These are phyloP conservation scores for Beauveria varroae DNA, from an alignment of 2,329 filamentous ascomycete genomes.

Conservation along the genomic window DNA sequence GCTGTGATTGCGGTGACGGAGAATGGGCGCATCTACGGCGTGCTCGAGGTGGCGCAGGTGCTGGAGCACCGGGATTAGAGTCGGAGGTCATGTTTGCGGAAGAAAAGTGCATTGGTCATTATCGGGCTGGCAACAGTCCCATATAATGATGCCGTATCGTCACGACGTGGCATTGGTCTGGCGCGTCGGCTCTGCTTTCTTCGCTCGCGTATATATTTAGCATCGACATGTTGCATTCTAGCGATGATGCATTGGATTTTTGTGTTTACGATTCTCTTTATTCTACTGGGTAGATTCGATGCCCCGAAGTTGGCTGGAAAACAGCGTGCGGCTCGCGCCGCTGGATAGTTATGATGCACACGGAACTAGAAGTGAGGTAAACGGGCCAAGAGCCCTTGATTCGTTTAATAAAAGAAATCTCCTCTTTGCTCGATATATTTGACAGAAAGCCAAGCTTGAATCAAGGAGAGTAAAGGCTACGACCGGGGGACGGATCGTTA, in stretches of 20 bases:
- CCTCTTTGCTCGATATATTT: no score
- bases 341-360: no score
- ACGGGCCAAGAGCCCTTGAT: no score
- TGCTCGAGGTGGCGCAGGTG: conserved; percentile 13
- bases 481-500: no score
- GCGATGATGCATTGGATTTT: conserved; percentile 2
- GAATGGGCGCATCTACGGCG: conserved; percentile 18
- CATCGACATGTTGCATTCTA: conserved; percentile 5
- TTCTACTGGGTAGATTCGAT: neutral
- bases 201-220: neutral
- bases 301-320: neutral
- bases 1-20: conserved; percentile 25
- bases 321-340: no score
- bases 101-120: neutral
- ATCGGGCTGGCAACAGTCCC: no score
- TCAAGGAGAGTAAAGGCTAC: no score
- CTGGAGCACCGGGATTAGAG: conserved; percentile 1
- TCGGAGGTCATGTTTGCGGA: neutral
- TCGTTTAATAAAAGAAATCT: no score
- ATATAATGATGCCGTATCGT: no score
- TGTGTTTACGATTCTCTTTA: neutral
- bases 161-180: neutral
- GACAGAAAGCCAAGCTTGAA: no score
- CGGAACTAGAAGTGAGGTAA: no score
- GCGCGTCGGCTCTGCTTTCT: no score